Conservation (phyloP, 202 grass and related monocot species). For the Musa balbisiana region DNA sequence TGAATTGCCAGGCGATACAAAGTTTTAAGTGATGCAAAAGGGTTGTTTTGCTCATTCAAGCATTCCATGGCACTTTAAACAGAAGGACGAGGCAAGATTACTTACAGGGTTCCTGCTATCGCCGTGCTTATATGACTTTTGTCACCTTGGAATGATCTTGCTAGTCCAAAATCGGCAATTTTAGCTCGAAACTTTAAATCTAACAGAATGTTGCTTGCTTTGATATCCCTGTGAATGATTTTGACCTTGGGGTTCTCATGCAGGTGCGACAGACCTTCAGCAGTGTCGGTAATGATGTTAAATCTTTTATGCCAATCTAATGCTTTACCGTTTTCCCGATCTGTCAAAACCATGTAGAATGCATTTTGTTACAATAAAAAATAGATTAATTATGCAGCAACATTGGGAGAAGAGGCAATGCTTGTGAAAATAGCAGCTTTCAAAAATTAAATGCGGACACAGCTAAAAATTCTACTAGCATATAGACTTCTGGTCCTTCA, state of each 20-base stretch:
- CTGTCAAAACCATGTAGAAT: background rate
- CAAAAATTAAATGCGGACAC: background rate
- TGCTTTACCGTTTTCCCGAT: background rate
- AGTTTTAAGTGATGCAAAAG: background rate
- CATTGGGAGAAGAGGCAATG: background rate
- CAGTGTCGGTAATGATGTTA: background rate
- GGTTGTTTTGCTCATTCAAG: background rate
- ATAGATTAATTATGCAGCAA: too few relatives aligned
- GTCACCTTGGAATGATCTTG: background rate
- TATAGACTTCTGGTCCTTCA: background rate
- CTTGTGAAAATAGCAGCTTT: background rate
- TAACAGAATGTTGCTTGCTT: constrained; percentile 14
- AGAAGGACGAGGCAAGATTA: background rate
- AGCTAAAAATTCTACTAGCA: background rate
- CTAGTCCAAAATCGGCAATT: constrained; percentile 22
- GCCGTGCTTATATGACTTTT: constrained; percentile 18
- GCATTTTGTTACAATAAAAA: background rate
- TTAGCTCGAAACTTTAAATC: constrained; percentile 10
- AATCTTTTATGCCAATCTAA: constrained; percentile 13
- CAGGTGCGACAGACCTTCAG: constrained; percentile 8
- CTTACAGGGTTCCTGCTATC: constrained; percentile 18
- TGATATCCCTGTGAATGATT: constrained; percentile 20
- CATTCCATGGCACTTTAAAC: background rate
- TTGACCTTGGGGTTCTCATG: constrained; percentile 8
- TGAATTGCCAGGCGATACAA: background rate